Percentiles rank a stretch among this genome's conserved stretches.
Evolutionary conservation across 1,139 yeast genomes (phyloP).

Genomic region (Diutina neorugosa): DNA sequence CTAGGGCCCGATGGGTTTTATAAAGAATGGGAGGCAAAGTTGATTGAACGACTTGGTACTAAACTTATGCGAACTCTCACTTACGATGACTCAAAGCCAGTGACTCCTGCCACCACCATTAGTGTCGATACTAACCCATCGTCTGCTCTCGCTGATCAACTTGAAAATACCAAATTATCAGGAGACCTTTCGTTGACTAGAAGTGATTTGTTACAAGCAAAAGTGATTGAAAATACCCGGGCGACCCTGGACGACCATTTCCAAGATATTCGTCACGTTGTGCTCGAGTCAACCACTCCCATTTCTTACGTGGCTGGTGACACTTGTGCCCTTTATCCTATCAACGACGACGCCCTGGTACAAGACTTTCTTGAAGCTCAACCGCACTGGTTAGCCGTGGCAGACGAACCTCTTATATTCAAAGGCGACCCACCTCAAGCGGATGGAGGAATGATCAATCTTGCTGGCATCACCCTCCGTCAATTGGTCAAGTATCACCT

Average conservation of each 20-base stretch:
- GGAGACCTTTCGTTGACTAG: conserved; percentile 6
- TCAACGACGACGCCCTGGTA: conserved; percentile 55
- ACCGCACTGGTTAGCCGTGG: conserved; percentile 53
- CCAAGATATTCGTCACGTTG: conserved; percentile 75
- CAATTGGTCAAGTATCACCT: conserved; percentile 66
- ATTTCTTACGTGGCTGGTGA: conserved; percentile 63
- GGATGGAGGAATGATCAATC: conserved; percentile 51
- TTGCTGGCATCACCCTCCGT: conserved; percentile 45
- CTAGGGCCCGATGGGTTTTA: conserved; percentile 74
- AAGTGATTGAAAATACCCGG: conserved; percentile 37
- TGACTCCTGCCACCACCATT: not conserved
- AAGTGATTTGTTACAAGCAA: conserved; percentile 20
- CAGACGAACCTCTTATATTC: conserved; percentile 41
- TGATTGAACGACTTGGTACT: conserved; percentile 7
- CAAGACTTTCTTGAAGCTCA: conserved; percentile 55
- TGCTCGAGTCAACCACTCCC: conserved; percentile 21
- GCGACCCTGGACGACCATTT: conserved; percentile 65
- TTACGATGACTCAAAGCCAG: not conserved
- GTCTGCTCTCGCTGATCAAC: not conserved
- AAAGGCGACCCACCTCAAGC: conserved; percentile 13
- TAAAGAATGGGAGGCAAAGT: conserved; percentile 49
- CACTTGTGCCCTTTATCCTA: conserved; percentile 64
- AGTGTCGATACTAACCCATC: not conserved
- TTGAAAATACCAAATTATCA: not conserved
- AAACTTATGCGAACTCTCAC: conserved; percentile 4